These are phyloP conservation scores for Hirschioporus abietinus DNA, from an alignment of 768 basidiomycete species.

Conservation along the genomic window DNA sequence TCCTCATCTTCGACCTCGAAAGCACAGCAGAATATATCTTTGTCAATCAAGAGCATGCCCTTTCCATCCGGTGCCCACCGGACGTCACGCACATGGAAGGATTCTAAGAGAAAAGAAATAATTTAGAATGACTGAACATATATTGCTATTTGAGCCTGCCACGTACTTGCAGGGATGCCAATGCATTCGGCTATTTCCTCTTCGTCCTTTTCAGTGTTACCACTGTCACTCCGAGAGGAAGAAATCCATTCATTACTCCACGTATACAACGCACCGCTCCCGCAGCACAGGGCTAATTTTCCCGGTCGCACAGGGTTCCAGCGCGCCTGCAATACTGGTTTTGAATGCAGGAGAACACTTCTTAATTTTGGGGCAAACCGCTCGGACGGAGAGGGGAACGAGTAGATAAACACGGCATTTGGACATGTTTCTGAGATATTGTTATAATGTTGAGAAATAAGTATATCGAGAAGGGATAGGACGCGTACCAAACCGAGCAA, in stretches of 20 bases:
- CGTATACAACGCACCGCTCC: slow-evolving; percentile 58
- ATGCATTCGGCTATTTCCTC: slow-evolving; percentile 86
- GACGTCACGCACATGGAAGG: slow-evolving; percentile 66
- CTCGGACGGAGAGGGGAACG: slow-evolving; percentile 59
- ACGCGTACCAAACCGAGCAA: slow-evolving; percentile 65
- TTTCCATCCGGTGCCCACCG: slow-evolving; percentile 87
- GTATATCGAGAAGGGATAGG: not conserved
- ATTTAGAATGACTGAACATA: not conserved
- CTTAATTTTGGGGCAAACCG: slow-evolving; percentile 57
- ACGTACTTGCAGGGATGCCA: slow-evolving; percentile 81
- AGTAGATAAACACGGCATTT: slow-evolving; percentile 59
- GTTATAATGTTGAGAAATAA: slow-evolving; percentile 13
- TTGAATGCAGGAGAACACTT: slow-evolving; percentile 60
- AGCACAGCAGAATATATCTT: slow-evolving; percentile 78
- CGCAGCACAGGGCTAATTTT: slow-evolving; percentile 61
- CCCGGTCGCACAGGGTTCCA: slow-evolving; percentile 89
- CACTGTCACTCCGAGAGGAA: slow-evolving; percentile 26
- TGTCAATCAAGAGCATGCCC: slow-evolving; percentile 69
- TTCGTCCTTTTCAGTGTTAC: slow-evolving; percentile 40
- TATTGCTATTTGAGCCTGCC: slow-evolving; percentile 17
- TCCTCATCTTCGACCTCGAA: slow-evolving; percentile 63
- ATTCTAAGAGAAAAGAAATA: slow-evolving; percentile 35
- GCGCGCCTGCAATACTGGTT: slow-evolving; percentile 56
- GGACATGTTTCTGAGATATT: slow-evolving; percentile 51
- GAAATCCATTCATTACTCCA: slow-evolving; percentile 84